A percentile compares a stretch with the other conserved stretches of the same genome.
These are phyloP conservation scores for Puccinia coronata DNA, from an alignment of 1,284 basidiomycete species.

Conservation along the genomic window DNA sequence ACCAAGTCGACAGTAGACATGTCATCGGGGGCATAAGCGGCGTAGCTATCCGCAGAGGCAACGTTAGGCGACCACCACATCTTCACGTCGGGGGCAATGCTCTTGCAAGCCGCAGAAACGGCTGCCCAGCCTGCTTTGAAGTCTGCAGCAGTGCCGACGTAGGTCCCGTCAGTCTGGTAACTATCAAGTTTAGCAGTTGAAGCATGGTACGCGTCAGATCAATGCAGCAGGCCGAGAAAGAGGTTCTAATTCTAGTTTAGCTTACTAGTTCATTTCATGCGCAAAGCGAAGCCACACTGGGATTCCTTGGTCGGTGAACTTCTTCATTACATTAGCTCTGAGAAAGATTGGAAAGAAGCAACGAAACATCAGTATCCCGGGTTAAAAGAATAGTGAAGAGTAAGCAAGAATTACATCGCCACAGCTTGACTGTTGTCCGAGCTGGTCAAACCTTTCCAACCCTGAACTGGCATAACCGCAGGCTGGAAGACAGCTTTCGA, in stretches of 20 bases:
- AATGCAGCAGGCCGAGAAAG: conserved; percentile 34
- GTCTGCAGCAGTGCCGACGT: conserved; percentile 55
- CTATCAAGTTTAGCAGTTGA: not conserved
- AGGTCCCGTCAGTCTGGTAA: conserved; percentile 54
- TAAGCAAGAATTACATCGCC: conserved; percentile 16
- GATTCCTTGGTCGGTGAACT: conserved; percentile 59
- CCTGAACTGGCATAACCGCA: conserved; percentile 55
- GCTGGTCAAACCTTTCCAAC: conserved; percentile 53
- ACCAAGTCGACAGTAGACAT: conserved; percentile 56
- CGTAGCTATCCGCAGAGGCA: conserved; percentile 53
- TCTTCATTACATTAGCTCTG: conserved; percentile 57
- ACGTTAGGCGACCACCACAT: conserved; percentile 57
- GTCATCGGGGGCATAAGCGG: conserved; percentile 56
- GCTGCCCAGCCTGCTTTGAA: conserved; percentile 59
- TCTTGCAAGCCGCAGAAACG: conserved; percentile 56
- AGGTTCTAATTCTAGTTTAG: conserved; percentile 42
- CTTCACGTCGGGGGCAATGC: conserved; percentile 57
- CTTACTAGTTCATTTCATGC: conserved; percentile 56
- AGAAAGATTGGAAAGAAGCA: not conserved
- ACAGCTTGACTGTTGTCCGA: conserved; percentile 57
- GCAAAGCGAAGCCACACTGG: conserved; percentile 59
- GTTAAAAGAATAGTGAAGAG: not conserved
- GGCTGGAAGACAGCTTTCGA: conserved; percentile 59
- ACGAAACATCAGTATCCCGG: not conserved
- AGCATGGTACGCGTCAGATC: not conserved